Percentiles rank a stretch among this genome's conserved stretches.
Conservation (phyloP, 2,329 filamentous ascomycete species). For the Claviceps citrina region DNA sequence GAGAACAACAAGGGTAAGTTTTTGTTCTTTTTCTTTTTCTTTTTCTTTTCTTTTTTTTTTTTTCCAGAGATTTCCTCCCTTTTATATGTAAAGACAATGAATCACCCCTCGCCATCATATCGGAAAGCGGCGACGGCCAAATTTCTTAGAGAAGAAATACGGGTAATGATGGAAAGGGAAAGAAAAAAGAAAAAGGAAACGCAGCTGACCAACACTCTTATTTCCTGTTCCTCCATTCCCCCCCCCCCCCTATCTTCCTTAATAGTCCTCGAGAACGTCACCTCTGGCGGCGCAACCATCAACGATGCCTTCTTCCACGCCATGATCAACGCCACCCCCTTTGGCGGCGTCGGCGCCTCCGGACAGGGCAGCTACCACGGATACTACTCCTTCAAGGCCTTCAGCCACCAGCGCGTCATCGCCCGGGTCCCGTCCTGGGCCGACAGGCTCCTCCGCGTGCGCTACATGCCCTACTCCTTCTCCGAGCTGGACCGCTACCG, state of each 20-base stretch:
- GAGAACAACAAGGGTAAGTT: slow-evolving; percentile 58
- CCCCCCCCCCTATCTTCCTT: background rate
- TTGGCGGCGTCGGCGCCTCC: slow-evolving; percentile 35
- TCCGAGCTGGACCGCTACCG: slow-evolving; percentile 29
- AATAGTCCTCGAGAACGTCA: slow-evolving; percentile 22
- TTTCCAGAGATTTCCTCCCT: too few species aligned
- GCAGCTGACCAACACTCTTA: too few species aligned
- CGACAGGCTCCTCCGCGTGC: slow-evolving; percentile 42
- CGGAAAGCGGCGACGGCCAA: too few species aligned
- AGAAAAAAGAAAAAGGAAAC: background rate
- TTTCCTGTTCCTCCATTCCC: too few species aligned
- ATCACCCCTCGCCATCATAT: too few species aligned
- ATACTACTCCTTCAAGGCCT: slow-evolving; percentile 29
- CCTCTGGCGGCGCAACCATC: slow-evolving; percentile 34
- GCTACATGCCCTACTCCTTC: slow-evolving; percentile 48
- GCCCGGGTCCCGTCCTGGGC: slow-evolving; percentile 22
- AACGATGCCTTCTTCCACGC: slow-evolving; percentile 33
- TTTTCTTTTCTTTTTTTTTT: too few species aligned
- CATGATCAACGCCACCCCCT: slow-evolving; percentile 25
- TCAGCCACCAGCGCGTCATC: slow-evolving; percentile 25
- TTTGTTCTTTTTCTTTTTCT: too few species aligned
- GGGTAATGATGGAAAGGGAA: background rate
- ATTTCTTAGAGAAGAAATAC: too few species aligned
- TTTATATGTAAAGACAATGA: too few species aligned
- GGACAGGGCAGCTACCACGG: slow-evolving; percentile 35